phyloP scores from a whole-genome alignment of 495 filamentous ascomycete genomes.

The Massariosphaeria phaeospora region DNA sequence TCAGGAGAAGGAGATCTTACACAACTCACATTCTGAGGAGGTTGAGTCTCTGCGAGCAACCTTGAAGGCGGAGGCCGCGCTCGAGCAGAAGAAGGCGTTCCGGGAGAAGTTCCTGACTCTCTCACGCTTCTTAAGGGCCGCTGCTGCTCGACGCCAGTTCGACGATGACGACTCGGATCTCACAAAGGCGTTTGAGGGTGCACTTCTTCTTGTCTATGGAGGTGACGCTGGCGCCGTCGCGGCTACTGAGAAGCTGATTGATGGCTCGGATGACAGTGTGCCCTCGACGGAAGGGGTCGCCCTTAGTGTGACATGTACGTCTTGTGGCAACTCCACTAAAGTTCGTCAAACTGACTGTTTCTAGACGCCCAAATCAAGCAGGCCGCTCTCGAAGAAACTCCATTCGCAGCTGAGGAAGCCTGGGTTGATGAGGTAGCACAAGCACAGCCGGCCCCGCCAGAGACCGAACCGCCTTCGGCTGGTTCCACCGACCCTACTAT shows the following conservation, averaged over 20 bases:
- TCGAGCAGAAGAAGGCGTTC: conserved; percentile 53
- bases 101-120: conserved; percentile 45
- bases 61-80: conserved; percentile 50
- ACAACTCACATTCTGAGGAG: conserved; percentile 65
- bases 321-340: conserved; percentile 11
- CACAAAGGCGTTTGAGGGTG: conserved; percentile 81
- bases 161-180: conserved; percentile 63
- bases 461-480: conserved; percentile 29
- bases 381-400: conserved; percentile 49
- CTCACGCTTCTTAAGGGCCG: conserved; percentile 46
- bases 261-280: conserved; percentile 71
- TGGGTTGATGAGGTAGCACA: conserved; percentile 47
- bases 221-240: conserved; percentile 76
- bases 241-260: conserved; percentile 77
- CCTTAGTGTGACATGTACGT: conserved; percentile 74
- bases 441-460: conserved; percentile 43
- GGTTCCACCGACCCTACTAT: conserved; percentile 67
- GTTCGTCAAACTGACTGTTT: neutral
- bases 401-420: conserved; percentile 43
- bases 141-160: conserved; percentile 56
- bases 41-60: conserved; percentile 60
- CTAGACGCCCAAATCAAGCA: conserved; percentile 67
- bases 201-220: conserved; percentile 81
- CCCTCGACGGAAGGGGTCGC: conserved; percentile 56
- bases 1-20: conserved; percentile 66